Conservation (phyloP, 441 rosid genomes). For the Erodium trifolium region DNA sequence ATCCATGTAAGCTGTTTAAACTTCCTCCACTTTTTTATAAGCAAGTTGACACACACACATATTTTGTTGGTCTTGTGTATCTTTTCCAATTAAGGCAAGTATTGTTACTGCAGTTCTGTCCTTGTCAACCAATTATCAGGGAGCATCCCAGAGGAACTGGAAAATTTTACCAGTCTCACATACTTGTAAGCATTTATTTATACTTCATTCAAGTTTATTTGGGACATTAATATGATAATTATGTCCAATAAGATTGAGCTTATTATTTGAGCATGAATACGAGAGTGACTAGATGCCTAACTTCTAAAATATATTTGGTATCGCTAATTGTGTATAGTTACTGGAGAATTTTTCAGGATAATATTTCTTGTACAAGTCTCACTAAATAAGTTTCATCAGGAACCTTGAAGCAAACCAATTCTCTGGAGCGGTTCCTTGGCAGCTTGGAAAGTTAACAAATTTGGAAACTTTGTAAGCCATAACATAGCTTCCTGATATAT, state of each 20-base stretch:
- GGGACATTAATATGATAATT: background rate
- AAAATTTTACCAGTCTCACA: slow-evolving; percentile 47
- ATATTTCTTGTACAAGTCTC: background rate
- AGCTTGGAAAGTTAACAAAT: slow-evolving; percentile 57
- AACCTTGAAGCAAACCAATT: slow-evolving; percentile 65
- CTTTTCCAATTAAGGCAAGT: slow-evolving; percentile 13
- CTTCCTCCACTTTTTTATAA: background rate
- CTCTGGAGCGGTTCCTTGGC: slow-evolving; percentile 55
- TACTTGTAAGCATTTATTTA: slow-evolving; percentile 46
- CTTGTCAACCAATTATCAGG: slow-evolving; percentile 75
- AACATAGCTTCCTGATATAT: slow-evolving; percentile 14
- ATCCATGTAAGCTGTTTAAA: slow-evolving; percentile 16
- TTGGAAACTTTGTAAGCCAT: slow-evolving; percentile 47
- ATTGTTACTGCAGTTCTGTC: slow-evolving; percentile 43
- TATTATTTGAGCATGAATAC: background rate
- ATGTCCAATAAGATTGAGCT: background rate
- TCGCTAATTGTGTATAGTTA: background rate
- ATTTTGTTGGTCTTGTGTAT: slow-evolving; percentile 14
- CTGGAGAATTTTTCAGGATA: background rate
- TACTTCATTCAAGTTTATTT: background rate
- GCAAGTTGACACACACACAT: slow-evolving; percentile 33
- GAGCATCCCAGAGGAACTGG: slow-evolving; percentile 60
- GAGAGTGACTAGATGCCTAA: background rate
- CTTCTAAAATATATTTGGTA: background rate
- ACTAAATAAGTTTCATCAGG: slow-evolving; percentile 28